A percentile compares a stretch with the other conserved stretches of the same genome.
These are phyloP conservation scores for Castanea crenata DNA, from an alignment of 306 rosid species.

Conservation along the genomic window DNA sequence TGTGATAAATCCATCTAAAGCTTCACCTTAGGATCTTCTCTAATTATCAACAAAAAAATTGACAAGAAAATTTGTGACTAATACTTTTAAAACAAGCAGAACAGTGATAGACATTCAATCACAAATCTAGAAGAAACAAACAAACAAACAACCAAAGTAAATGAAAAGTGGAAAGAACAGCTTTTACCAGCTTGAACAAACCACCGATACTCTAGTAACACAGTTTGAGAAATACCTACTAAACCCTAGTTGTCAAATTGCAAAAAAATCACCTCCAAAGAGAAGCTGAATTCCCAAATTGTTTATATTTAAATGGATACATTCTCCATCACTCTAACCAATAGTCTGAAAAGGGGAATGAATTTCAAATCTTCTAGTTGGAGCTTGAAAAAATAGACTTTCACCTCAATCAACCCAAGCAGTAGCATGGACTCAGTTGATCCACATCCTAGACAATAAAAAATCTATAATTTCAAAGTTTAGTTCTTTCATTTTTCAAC, in stretches of 20 bases:
- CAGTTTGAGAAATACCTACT: background rate
- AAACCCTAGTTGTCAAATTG: background rate
- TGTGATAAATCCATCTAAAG: too few relatives aligned
- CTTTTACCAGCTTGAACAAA: background rate
- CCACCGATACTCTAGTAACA: background rate
- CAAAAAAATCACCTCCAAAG: background rate
- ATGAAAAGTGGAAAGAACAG: background rate
- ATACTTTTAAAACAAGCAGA: background rate
- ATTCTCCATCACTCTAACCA: background rate
- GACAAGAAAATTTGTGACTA: background rate
- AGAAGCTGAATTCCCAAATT: background rate
- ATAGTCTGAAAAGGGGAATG: background rate
- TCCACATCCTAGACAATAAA: slow-evolving; percentile 4
- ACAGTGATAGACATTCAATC: background rate
- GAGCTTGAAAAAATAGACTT: background rate
- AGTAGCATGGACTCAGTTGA: slow-evolving; percentile 3
- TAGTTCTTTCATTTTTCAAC: background rate
- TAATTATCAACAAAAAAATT: background rate
- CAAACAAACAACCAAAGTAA: background rate
- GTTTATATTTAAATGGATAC: background rate
- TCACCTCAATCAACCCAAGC: slow-evolving; percentile 9
- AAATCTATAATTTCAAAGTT: background rate
- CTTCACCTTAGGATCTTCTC: too few relatives aligned
- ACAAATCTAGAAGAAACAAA: background rate
- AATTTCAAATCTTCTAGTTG: background rate